A percentile compares a stretch with the other conserved stretches of the same genome.
Evolutionary conservation across 2,329 filamentous ascomycete genomes (phyloP).

Genomic region (Exophiala sp.): DNA sequence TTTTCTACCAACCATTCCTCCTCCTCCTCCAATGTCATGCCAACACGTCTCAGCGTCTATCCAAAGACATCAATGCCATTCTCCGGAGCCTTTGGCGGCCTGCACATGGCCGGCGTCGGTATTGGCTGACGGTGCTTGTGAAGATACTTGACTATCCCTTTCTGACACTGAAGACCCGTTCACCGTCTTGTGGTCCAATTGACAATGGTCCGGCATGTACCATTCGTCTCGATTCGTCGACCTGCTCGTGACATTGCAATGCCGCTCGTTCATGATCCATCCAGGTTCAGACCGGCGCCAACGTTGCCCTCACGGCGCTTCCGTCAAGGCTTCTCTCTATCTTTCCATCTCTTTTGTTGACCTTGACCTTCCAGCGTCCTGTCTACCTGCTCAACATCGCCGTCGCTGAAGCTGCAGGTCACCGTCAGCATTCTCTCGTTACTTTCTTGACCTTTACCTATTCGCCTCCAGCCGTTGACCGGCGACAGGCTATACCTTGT

Average conservation of each 20-base stretch:
- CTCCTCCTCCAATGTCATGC: constrained; percentile 9
- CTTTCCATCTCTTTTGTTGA: constrained; percentile 15
- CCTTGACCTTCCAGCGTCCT: constrained; percentile 3
- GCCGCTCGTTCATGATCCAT: constrained; percentile 6
- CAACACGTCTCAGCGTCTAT: constrained; percentile 20
- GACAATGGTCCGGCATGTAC: constrained; percentile 6
- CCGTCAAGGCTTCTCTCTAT: constrained; percentile 1
- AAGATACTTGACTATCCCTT: constrained; percentile 1
- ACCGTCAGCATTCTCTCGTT: constrained; percentile 23
- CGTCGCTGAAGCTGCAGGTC: constrained; percentile 25
- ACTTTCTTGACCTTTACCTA: constrained; percentile 4
- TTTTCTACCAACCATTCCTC: constrained; percentile 15
- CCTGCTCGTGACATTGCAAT: constrained; percentile 18
- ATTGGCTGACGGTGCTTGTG: constrained; percentile 12
- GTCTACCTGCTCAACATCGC: constrained; percentile 10
- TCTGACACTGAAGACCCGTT: constrained; percentile 2
- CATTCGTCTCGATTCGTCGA: constrained; percentile 6
- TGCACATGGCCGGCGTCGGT: constrained; percentile 1
- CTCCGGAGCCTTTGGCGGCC: constrained; percentile 19
- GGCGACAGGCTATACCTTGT: constrained; percentile 17
- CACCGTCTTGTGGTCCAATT: constrained; percentile 13
- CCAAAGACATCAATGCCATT: constrained; percentile 14
- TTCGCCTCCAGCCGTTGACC: constrained; percentile 20
- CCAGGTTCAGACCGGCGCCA: constrained; percentile 12
- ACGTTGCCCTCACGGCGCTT: constrained; percentile 22